Evolutionary conservation across 148 eudicot genomes (phyloP), one percentile per base, ranked within the genome.

Genomic region (Vaccinium myrtillus): DNA sequence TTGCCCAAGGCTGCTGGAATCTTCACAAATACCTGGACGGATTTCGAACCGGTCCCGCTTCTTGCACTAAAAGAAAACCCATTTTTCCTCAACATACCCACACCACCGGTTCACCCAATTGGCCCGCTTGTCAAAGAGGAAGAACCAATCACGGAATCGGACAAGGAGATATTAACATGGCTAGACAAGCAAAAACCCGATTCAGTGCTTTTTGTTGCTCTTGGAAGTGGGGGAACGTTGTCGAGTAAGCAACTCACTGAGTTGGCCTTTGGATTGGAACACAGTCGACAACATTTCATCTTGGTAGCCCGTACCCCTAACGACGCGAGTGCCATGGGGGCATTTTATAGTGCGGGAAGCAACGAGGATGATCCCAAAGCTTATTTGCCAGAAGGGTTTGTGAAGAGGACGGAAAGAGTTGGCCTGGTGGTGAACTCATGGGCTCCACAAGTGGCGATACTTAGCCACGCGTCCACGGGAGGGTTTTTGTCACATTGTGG

Each of bases 11-110:
- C 78, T 10, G 84, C 84, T 15, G 94, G 95, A 4, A 87, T 91
- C 30, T 77, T 91, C 21, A 79, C 76, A 11, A 92, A 92, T 67
- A 83, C 91, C 0, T 94, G 91, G 90, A 87, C 86, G 0, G 92
- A 87, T 55, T 81, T 91, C 0, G 95, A 94, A 82, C 80, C 87
- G 5, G 32, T 49, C 56, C 36, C 90, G 0, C 88, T 92, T 15
- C 58, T 11, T 25, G 86, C 91, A 4, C 43, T 91, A 5, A 90
- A 50, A 46, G 84, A 88, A 50, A 86, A 90, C 54, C 54, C 39
- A 48, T 77, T 87, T 12, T 86, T 83, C 85, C 77, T 80, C 9
- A 69, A 75, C 2, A 70, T 90, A 27, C 88, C 75, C 19, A 81
- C 59, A 46, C 86, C 83, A 0, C 91, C 91, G 21, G 86, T 93